phyloP scores from a whole-genome alignment of 2,329 filamentous ascomycete genomes.

The Colletotrichum tabaci region DNA sequence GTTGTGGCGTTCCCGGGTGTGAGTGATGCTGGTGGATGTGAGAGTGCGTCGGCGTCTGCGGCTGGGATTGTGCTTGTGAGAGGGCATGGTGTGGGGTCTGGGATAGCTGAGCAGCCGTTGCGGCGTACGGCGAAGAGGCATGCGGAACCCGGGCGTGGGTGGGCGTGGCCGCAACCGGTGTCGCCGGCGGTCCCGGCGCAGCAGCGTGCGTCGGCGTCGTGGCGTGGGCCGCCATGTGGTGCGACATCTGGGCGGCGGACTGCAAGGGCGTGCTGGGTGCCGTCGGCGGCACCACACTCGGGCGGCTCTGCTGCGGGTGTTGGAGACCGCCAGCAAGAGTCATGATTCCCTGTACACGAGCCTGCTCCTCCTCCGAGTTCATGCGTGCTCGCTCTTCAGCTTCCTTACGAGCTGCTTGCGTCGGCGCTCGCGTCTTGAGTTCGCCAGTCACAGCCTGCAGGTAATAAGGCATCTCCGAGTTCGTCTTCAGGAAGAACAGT shows the following conservation, averaged over 20 bases:
- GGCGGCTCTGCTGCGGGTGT: conserved; percentile 39
- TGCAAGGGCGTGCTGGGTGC: conserved; percentile 31
- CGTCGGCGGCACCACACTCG: conserved; percentile 32
- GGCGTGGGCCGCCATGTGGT: conserved; percentile 29
- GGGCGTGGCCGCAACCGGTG: conserved; percentile 16
- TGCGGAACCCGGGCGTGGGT: conserved; percentile 23
- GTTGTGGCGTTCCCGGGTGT: conserved; percentile 38
- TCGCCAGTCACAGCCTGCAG: conserved; percentile 91
- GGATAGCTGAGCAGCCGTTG: conserved; percentile 34
- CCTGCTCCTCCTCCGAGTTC: conserved; percentile 72
- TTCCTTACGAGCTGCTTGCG: conserved; percentile 78
- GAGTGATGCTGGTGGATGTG: conserved; percentile 31
- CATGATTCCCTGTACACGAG: conserved; percentile 73
- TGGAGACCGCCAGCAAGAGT: conserved; percentile 68
- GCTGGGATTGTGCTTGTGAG: conserved; percentile 27
- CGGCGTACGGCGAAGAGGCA: conserved; percentile 36
- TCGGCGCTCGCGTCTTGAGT: conserved; percentile 86
- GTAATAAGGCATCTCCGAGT: conserved; percentile 91
- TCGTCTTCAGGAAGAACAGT: conserved; percentile 91
- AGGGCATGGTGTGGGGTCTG: conserved; percentile 34
- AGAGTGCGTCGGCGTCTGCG: conserved; percentile 34
- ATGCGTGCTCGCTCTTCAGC: conserved; percentile 74
- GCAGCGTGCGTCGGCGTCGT: conserved; percentile 35
- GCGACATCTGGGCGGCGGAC: conserved; percentile 35
- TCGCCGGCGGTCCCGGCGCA: conserved; percentile 25